These are phyloP conservation scores for Fibroporia radiculosa DNA, from an alignment of 768 basidiomycete genomes.

Conservation along the genomic window DNA sequence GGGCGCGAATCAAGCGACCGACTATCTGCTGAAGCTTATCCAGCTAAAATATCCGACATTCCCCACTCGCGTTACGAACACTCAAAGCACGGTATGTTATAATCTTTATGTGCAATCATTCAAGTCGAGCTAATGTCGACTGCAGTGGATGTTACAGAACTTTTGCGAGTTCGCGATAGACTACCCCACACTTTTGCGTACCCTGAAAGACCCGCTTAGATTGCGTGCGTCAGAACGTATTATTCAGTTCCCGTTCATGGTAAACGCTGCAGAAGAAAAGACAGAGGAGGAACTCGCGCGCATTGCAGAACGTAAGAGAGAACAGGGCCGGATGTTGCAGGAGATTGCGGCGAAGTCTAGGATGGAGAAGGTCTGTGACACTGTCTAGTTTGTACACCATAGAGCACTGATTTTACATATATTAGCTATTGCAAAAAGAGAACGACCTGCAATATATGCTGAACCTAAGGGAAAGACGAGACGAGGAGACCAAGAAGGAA, in stretches of 20 bases:
- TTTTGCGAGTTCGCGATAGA: constrained; percentile 80
- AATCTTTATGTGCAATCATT: background rate
- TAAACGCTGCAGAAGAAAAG: constrained; percentile 65
- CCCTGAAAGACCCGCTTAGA: constrained; percentile 56
- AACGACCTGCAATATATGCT: constrained; percentile 59
- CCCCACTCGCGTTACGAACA: constrained; percentile 70
- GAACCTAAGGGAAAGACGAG: constrained; percentile 55
- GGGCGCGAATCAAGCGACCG: constrained; percentile 86
- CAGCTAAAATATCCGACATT: constrained; percentile 95
- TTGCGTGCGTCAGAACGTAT: constrained; percentile 62
- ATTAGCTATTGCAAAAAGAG: constrained; percentile 69
- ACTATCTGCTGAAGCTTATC: constrained; percentile 87
- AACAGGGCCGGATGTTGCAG: constrained; percentile 83
- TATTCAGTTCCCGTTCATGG: constrained; percentile 81
- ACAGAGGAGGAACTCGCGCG: constrained; percentile 83
- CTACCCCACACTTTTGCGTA: constrained; percentile 60
- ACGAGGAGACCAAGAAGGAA: constrained; percentile 58
- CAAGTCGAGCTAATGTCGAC: background rate
- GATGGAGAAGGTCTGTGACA: constrained; percentile 65
- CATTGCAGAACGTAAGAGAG: constrained; percentile 70
- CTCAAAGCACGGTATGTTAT: constrained; percentile 60
- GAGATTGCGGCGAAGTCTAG: constrained; percentile 84
- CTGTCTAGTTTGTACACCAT: background rate
- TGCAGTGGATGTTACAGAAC: constrained; percentile 85
- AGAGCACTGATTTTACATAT: background rate